phyloP scores from a whole-genome alignment of 1,284 basidiomycete genomes.

The Papiliotrema fonsecae region DNA sequence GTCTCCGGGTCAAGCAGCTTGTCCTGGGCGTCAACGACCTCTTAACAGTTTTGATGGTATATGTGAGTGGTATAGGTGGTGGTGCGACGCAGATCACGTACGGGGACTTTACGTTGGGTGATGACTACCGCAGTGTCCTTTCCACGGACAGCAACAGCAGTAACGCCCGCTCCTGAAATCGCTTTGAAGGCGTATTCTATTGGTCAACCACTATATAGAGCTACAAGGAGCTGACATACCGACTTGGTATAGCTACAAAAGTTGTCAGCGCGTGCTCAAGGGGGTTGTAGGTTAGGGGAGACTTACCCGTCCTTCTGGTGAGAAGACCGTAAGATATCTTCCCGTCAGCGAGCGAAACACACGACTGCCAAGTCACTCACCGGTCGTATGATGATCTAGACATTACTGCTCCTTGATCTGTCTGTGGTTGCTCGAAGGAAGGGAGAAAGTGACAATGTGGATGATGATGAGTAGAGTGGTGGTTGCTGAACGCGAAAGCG shows the following conservation, averaged over 20 bases:
- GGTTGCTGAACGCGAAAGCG: background rate
- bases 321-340: constrained; percentile 52
- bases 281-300: background rate
- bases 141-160: constrained; percentile 85
- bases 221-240: constrained; percentile 58
- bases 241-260: constrained; percentile 72
- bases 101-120: constrained; percentile 97
- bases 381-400: constrained; percentile 48
- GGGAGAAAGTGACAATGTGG: background rate
- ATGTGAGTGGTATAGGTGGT: background rate
- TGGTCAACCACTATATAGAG: constrained; percentile 9
- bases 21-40: constrained; percentile 58
- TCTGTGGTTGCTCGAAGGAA: background rate
- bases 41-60: background rate
- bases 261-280: background rate
- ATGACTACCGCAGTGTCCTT: constrained; percentile 93
- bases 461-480: background rate
- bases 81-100: constrained; percentile 45
- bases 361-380: constrained; percentile 14
- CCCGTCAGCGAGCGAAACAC: constrained; percentile 9
- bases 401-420: constrained; percentile 18
- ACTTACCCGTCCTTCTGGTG: constrained; percentile 50
- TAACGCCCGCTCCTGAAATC: constrained; percentile 93
- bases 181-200: constrained; percentile 99
- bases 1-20: constrained; percentile 94